Evolutionary conservation across 2,329 filamentous ascomycete genomes (phyloP), one percentile per base, ranked within the genome.

Genomic region (Fusarium tanahbumbuense): DNA sequence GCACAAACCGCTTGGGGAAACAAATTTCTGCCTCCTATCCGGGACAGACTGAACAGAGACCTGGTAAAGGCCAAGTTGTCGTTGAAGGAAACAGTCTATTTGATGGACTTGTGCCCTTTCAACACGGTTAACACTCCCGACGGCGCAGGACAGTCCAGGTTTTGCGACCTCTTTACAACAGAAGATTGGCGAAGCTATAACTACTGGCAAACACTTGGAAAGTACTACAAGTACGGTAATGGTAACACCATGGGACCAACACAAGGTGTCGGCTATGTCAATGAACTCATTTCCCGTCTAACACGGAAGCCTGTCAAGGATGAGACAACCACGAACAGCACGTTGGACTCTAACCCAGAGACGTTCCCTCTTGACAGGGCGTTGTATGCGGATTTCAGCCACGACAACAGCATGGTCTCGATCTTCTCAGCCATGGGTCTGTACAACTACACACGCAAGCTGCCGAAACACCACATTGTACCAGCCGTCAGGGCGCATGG

Each of bases 91-190:
- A 88, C 89, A 1, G 83, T 94, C 60, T 87, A 86, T 60, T 78
- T 98, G 34, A 97, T 98, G 93, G 93, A 97, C 74, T 84, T 97
- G 64, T 98, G 94, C 75, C 91, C 94, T 0, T 97, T 93, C 81
- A 87, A 91, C 72, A 95, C 93, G 0, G 89, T 97, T n/a, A 89
- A 91, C 11, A 83, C 87, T 8, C 76, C 80, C 0, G 80, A 85
- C 5, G 86, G 82, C 7, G 68, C 62, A 2, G 72, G 68, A 2
- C 78, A 91, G 12, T 93, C 93, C 0, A 82, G 84, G 0, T 97
- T 97, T 80, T 98, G 94, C 79, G 77, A 78, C 16, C 83, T 97
- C 27, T 97, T 97, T 81, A 90, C 87, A 0, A 77, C 84, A 16
- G 78, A 86, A 1, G 93, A 97, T 79, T 97, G 93, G 92, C 81